Conservation (phyloP, 768 basidiomycete genomes). For the Termitomyces sp. region DNA sequence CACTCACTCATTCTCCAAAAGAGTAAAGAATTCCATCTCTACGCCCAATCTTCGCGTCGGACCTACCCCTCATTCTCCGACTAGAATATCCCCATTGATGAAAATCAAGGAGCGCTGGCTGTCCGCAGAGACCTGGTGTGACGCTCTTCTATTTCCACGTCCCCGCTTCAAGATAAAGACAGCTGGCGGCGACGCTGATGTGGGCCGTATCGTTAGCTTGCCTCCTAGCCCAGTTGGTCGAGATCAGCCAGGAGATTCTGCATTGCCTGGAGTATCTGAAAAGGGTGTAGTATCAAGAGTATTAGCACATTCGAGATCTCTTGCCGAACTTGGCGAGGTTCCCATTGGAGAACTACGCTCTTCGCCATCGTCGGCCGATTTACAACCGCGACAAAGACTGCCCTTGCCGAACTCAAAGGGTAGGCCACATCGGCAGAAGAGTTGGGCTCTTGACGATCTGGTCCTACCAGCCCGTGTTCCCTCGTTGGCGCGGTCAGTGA, state of each 20-base stretch:
- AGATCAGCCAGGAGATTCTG: conserved; percentile 6
- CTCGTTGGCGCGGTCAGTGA: conserved; percentile 48
- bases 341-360: not conserved
- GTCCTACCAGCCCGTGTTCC: conserved; percentile 56
- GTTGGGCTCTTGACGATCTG: conserved; percentile 59
- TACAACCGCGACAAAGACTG: not conserved
- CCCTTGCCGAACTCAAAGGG: not conserved
- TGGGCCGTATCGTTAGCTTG: conserved; percentile 43
- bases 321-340: conserved; percentile 30
- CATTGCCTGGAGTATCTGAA: conserved; percentile 12
- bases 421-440: conserved; percentile 44
- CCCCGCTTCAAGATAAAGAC: conserved; percentile 62
- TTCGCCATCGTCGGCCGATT: not conserved
- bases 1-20: too few relatives aligned
- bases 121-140: conserved; percentile 78
- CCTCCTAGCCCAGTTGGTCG: conserved; percentile 40
- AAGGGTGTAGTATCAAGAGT: conserved; percentile 40
- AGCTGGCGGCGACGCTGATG: conserved; percentile 13
- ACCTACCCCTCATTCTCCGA: not conserved
- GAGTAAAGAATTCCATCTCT: too few relatives aligned
- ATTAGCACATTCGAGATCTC: conserved; percentile 44
- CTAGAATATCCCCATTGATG: conserved; percentile 14
- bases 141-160: conserved; percentile 72
- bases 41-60: conserved; percentile 55
- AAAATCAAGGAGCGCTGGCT: conserved; percentile 64